Base-by-base conservation (phyloP, 345 rosid species). In the Clarkia xantiana region DNA sequence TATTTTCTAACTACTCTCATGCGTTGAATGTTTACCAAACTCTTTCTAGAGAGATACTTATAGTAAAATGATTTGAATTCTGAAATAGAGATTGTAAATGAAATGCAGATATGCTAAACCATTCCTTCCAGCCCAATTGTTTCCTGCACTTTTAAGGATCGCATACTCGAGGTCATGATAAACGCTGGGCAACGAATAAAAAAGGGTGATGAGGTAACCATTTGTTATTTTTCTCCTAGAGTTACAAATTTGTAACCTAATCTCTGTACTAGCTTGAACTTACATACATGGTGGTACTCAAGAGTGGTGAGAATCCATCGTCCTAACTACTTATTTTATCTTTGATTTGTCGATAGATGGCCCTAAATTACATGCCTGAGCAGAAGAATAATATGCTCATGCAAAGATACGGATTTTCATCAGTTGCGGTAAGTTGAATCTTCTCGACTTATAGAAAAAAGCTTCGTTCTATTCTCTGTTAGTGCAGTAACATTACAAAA, bases 81-180 rank as follows among this genome's bases (percentile, higher is more conserved):
- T 29, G 36, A 29, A 29, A 29, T 22, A 46, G 36, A 14, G n/a
- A 20, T 20, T 19, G 34, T n/a, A 5, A 29, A 13, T 48, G 41
- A 57, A 43, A 47, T 67, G 77, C 91, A 90, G 95, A 90, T 68
- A 90, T 83, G 94, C 63, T 90, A 47, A 90, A 81, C 71, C 95
- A 90, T 59, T 86, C 97, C 19, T 77, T 71, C 40, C 68, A 76
- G 66, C 95, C 97, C 57, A 90, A 81, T 72, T 90, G 95, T 67
- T 90, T 90, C 72, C 69, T 82, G 51, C 91, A 86, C 63, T 68
- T 82, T 77, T 45, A 86, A 83, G 68, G 97, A 90, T 52, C 95
- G 91, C 38, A 86, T 83, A 80, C 88, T 90, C 48, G 97, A 86
- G 63, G 95, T 90, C 65, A 79, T 90, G 97, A 81, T 88, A 66